Base-by-base conservation (phyloP, 805 yeast species). In the Teunomyces panamensis region DNA sequence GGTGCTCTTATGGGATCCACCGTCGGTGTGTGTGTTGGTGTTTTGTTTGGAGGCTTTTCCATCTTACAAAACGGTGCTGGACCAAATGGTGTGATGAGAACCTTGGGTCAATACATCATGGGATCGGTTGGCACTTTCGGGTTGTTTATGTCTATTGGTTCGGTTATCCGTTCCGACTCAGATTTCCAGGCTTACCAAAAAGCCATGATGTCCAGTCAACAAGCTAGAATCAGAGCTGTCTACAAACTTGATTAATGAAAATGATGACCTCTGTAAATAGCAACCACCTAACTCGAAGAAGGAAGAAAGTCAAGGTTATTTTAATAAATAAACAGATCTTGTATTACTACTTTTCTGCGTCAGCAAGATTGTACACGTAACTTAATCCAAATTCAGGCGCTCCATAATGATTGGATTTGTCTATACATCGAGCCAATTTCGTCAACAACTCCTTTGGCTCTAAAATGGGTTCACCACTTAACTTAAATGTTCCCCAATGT, bases 111-210 rank as follows among this genome's bases (percentile, higher is more conserved):
- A 71, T 94, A 91, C 70, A 91, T 94, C 69, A 85, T 87, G 59
- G 97, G 97, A 47, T 89, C 97, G 4, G 97, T 96, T 2, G 97
- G 95, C 43, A 92, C 97, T 9, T 92, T 94, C 69, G 97, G 97
- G 35, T 78, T 92, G 58, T 89, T 92, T 69, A 91, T 92, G 98
- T 87, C 96, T 39, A 87, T 92, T 56, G 98, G 99, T 33, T 88
- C 96, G 9, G 90, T 88, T 14, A 88, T 88, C 53, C 81, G 96
- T 74, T 85, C 92, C 42, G 96, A 88, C 53, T 68, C 73, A 7
- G 65, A 57, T 11, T 57, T 51, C 45, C 58, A 53, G 39, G 60
- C 60, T 9, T 52, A 58, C 44, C 57, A 61, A 37, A 62, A 56
- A 49, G 55, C 65, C 20, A 62, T 68, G 66, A 56, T 67, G 51